Percentiles rank a stretch among this genome's conserved stretches.
These are phyloP conservation scores for Penicillium aurantiogriseum DNA, from an alignment of 2,329 filamentous ascomycete species.

Conservation along the genomic window DNA sequence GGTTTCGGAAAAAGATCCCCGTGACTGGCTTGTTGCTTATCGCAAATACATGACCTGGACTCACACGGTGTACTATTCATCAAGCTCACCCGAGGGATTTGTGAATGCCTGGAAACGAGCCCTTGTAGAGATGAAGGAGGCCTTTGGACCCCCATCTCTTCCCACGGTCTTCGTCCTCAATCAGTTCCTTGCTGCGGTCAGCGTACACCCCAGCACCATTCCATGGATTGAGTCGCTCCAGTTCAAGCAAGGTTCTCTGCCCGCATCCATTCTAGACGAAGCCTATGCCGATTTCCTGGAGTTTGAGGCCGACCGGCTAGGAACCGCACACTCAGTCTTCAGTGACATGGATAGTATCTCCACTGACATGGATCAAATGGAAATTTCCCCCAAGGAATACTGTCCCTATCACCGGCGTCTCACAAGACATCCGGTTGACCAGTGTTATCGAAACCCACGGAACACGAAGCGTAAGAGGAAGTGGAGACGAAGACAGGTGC, in stretches of 20 bases:
- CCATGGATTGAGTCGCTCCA: neutral
- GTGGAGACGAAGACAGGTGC: neutral
- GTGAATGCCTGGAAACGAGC: neutral
- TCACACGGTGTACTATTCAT: neutral
- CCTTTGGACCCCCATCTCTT: neutral
- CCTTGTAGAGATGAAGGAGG: neutral
- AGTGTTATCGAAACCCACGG: neutral
- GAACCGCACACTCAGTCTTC: neutral
- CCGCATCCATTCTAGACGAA: neutral
- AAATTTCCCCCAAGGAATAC: neutral
- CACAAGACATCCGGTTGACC: neutral
- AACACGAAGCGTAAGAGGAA: neutral
- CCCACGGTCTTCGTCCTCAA: neutral
- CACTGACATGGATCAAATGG: too few relatives aligned
- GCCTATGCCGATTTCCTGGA: neutral
- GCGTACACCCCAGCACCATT: neutral
- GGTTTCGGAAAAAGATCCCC: neutral
- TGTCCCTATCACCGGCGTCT: neutral
- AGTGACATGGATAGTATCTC: neutral
- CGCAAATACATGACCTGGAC: slow-evolving; percentile 1
- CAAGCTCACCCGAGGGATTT: neutral
- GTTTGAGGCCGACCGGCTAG: neutral
- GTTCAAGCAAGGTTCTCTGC: neutral
- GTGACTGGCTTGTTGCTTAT: neutral
- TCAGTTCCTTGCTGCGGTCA: slow-evolving; percentile 1